Percentiles rank a stretch among this genome's conserved stretches.
phyloP scores from a whole-genome alignment of 768 basidiomycete genomes.

The Lactarius indigo region DNA sequence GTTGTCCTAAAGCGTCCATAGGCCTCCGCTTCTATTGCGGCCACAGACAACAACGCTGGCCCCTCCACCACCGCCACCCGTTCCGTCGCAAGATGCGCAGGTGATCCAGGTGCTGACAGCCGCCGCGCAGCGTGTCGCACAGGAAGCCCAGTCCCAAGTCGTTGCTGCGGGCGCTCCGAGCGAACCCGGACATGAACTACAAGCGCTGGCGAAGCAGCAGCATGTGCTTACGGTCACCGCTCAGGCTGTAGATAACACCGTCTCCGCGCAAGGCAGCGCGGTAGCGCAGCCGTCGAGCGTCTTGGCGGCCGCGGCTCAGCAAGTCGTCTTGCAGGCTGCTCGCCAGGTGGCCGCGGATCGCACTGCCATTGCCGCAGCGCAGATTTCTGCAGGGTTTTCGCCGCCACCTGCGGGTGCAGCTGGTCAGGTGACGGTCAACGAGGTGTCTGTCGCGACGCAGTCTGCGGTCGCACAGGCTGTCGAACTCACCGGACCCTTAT shows the following conservation, averaged over 20 bases:
- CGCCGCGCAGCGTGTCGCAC: conserved; percentile 74
- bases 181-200: conserved; percentile 46
- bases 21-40: conserved; percentile 30
- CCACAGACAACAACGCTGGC: conserved; percentile 31
- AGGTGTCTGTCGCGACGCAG: conserved; percentile 61
- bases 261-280: conserved; percentile 44
- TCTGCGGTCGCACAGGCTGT: conserved; percentile 82
- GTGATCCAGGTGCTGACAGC: conserved; percentile 75
- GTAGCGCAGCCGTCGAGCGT: conserved; percentile 46
- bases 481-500: conserved; percentile 64
- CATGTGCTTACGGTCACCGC: conserved; percentile 71
- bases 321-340: conserved; percentile 77
- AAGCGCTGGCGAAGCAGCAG: conserved; percentile 76
- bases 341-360: conserved; percentile 54
- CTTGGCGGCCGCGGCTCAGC: conserved; percentile 73
- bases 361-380: conserved; percentile 39
- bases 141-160: conserved; percentile 67
- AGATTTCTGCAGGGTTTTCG: conserved; percentile 41
- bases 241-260: conserved; percentile 70
- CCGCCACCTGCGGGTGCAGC: conserved; percentile 31
- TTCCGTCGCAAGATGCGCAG: conserved; percentile 55
- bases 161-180: conserved; percentile 48
- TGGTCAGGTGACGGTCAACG: conserved; percentile 50
- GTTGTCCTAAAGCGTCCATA: conserved; percentile 1
- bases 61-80: conserved; percentile 31